Conservation (phyloP, 2,329 filamentous ascomycete species). For the Paracoccidioides brasiliensis region DNA sequence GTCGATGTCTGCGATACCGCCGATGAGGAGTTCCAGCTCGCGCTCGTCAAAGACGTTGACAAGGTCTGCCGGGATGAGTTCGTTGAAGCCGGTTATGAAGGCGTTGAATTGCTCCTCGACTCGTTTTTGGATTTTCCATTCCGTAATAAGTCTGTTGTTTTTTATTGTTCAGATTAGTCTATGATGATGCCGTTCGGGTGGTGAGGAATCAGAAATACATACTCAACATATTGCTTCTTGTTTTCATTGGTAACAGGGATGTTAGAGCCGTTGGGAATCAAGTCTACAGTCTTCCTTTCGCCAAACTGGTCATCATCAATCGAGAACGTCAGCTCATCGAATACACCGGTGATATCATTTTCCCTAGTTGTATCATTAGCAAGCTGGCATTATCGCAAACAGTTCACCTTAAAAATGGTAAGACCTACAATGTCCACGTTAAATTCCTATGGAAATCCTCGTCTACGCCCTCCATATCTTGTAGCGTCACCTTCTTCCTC, state of each 20-base stretch:
- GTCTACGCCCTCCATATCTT: conserved; percentile 98
- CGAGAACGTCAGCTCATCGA: conserved; percentile 81
- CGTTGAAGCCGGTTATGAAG: conserved; percentile 94
- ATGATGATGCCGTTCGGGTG: not conserved
- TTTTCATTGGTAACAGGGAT: conserved; percentile 98
- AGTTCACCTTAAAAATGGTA: not conserved
- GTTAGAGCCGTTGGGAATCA: conserved; percentile 78
- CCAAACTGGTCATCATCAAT: conserved; percentile 97
- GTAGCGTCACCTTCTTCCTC: conserved; percentile 76
- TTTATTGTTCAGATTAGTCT: not conserved
- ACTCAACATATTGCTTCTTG: conserved; percentile 97
- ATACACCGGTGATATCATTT: conserved; percentile 88
- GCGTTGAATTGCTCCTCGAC: conserved; percentile 97
- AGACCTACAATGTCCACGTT: conserved; percentile 72
- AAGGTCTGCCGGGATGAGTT: conserved; percentile 88
- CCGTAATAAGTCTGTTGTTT: conserved; percentile 62
- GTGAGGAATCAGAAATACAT: conserved; percentile 23
- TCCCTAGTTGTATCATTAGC: conserved; percentile 40
- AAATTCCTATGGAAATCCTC: conserved; percentile 94
- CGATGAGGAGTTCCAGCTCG: conserved; percentile 89
- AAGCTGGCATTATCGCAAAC: not conserved
- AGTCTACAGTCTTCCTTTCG: conserved; percentile 82
- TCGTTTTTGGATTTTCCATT: conserved; percentile 98
- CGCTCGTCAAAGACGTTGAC: conserved; percentile 98
- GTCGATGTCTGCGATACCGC: conserved; percentile 98